Percentiles rank a stretch among this genome's conserved stretches.
Conservation (phyloP, 2,329 filamentous ascomycete species). For the Hymenoscyphus albidus region DNA sequence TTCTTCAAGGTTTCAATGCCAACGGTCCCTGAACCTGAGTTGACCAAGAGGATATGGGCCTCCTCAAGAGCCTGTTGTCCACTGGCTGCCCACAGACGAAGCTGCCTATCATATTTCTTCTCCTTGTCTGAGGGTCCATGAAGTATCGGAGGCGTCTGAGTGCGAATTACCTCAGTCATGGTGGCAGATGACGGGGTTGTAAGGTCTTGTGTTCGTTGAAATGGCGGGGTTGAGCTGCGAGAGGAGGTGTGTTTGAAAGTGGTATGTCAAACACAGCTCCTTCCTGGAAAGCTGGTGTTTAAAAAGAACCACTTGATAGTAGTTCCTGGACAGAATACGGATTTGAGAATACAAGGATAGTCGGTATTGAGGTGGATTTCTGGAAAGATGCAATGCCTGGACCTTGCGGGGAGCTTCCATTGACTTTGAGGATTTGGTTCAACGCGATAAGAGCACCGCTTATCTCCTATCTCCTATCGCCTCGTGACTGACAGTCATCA, state of each 20-base stretch:
- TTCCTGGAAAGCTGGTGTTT: background rate
- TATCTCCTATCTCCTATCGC: background rate
- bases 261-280: background rate
- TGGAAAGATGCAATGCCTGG: background rate
- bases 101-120: constrained; percentile 88
- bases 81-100: constrained; percentile 89
- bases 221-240: background rate
- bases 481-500: background rate
- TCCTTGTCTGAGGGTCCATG: constrained; percentile 57
- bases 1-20: constrained; percentile 95
- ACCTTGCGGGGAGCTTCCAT: background rate
- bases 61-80: constrained; percentile 89
- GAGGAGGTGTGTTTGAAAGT: background rate
- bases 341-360: background rate
- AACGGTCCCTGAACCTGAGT: constrained; percentile 80
- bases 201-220: background rate
- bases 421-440: background rate
- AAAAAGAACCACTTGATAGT: background rate
- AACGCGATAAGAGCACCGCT: background rate
- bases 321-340: background rate
- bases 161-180: constrained; percentile 31
- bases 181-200: constrained; percentile 8
- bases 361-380: background rate
- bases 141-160: constrained; percentile 41
- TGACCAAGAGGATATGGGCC: constrained; percentile 86